Base-by-base conservation (phyloP, 2,329 filamentous ascomycete genomes). In the Penicillium sp. region DNA sequence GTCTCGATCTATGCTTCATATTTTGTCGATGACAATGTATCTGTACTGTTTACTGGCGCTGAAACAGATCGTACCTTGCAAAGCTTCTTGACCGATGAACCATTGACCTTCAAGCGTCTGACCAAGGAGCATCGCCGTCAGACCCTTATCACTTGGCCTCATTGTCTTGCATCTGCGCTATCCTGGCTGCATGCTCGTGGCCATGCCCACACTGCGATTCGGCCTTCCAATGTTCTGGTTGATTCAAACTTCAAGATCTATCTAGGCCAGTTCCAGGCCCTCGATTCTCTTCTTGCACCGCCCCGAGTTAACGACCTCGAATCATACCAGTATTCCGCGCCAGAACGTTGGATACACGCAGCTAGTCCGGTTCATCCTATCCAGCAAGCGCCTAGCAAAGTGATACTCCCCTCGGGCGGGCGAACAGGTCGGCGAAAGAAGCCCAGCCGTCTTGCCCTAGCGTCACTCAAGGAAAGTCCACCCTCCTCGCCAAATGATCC, bases 221-320 rank as follows among this genome's bases (percentile, higher is more conserved):
- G 81, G 14, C 85, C 84, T 1, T 84, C 82, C 2, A 86, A 85
- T 56, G 81, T 87, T 37, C 72, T 85, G 29, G 74, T 87, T 51
- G 80, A 85, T 55, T 72, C 77, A n/a, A 71, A 77, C 26, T 84
- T 83, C 59, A 72, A 74, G 11, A 82, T 87, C 48, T 82, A 79
- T 10, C 80, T 87, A 33, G 81, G 82, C 45, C 81, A 86, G 53
- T 80, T 85, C 55, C 82, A 83, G 42, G 80, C 77, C 7, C 70
- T 86, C 9, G 77, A 79, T 55, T 81, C 79, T 0, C 78, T 86
- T 24, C 77, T 84, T 33, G 75, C 74, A 46, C 80, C 78, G 42
- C 81, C 81, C 54, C 81, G 77, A 54, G 71, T 75, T 14, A 77
- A 83, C 55, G 79, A 82, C 44, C 79, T 81, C 37, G 84, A 87